Percentiles rank a stretch among this genome's conserved stretches.
These are phyloP conservation scores for Haematococcus sp. DNA, from an alignment of 139 green algal genomes.

Conservation along the genomic window DNA sequence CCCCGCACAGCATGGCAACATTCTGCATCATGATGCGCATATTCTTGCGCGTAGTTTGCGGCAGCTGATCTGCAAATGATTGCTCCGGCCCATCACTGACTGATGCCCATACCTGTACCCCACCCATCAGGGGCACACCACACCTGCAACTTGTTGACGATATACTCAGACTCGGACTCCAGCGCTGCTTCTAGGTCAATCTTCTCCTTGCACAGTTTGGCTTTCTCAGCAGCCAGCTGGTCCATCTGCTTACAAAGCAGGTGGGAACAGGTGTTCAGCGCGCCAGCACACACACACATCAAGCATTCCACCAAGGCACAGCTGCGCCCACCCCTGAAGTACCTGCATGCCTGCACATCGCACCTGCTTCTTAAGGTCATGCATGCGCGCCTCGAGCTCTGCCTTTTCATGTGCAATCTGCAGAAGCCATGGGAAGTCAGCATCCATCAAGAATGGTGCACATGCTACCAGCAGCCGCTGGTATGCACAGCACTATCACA, in stretches of 20 bases:
- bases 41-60: no score
- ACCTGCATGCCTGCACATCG: no score
- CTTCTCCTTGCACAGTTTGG: slow-evolving; percentile 61
- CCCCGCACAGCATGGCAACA: no score
- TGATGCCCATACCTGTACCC: no score
- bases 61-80: no score
- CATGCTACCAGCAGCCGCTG: neutral
- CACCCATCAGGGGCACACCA: no score
- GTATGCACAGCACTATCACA: neutral
- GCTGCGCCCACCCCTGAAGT: no score
- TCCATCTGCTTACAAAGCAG: slow-evolving; percentile 12
- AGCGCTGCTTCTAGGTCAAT: slow-evolving; percentile 67
- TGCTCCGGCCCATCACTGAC: no score
- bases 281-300: no score
- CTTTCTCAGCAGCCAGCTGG: slow-evolving; percentile 27
- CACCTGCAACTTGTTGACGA: slow-evolving; percentile 82
- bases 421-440: neutral
- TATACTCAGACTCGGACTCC: slow-evolving; percentile 71
- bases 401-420: slow-evolving; percentile 9
- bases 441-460: neutral
- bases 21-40: no score
- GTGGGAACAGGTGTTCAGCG: neutral
- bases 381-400: neutral
- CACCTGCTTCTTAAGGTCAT: slow-evolving; percentile 13
- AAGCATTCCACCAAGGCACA: no score